These are phyloP conservation scores for Lippia alba DNA, from an alignment of 305 asterid species.

Conservation along the genomic window DNA sequence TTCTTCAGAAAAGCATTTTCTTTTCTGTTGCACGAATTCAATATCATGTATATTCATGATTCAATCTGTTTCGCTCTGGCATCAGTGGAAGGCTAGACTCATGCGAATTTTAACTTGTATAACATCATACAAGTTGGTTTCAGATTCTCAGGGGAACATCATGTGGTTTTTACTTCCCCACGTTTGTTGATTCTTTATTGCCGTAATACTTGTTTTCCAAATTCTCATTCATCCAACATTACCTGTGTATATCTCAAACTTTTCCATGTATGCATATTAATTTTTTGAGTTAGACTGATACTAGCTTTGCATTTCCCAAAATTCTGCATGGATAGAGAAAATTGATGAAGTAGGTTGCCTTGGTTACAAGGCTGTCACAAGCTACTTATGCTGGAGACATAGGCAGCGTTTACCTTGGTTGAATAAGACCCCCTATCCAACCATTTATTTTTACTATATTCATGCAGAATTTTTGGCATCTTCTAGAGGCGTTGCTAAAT, in stretches of 20 bases:
- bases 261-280: slow-evolving; percentile 13
- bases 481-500: no score
- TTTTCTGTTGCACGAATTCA: slow-evolving; percentile 8
- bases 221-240: slow-evolving; percentile 14
- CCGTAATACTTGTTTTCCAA: not conserved
- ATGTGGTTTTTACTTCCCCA: not conserved
- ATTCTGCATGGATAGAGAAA: slow-evolving; percentile 2
- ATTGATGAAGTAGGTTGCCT: slow-evolving; percentile 19
- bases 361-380: slow-evolving; percentile 18
- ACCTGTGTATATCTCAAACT: slow-evolving; percentile 10
- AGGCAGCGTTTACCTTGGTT: not conserved
- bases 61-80: slow-evolving; percentile 19
- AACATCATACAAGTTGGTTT: no score
- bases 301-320: slow-evolving; percentile 8
- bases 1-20: slow-evolving; percentile 5
- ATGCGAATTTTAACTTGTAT: not conserved
- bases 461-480: no score
- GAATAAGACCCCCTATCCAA: no score
- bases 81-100: slow-evolving; percentile 24
- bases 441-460: no score
- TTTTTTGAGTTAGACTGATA: not conserved
- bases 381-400: slow-evolving; percentile 14
- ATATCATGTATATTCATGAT: not conserved
- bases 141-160: not conserved
- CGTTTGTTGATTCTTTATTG: not conserved